Evolutionary conservation across 2,329 filamentous ascomycete species (phyloP).

Genomic region (Claviceps sp.): DNA sequence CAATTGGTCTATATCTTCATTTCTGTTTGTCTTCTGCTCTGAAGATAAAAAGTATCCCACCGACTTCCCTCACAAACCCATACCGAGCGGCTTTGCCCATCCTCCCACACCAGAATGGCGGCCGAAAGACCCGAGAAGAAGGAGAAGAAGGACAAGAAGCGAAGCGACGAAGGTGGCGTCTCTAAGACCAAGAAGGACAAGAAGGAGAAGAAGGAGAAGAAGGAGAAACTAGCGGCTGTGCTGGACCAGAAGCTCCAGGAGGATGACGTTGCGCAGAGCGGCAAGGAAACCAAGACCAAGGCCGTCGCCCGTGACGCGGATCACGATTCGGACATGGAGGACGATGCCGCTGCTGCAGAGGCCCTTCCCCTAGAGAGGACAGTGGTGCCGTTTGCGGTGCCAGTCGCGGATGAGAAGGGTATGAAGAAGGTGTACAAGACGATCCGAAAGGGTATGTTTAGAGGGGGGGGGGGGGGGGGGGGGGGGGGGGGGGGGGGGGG

Average conservation of each 20-base stretch:
- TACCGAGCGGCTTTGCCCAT: background rate
- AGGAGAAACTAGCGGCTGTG: constrained; percentile 54
- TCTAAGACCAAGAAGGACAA: constrained; percentile 45
- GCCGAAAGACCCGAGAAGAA: constrained; percentile 36
- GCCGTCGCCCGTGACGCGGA: constrained; percentile 21
- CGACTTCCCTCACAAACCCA: background rate
- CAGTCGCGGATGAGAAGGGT: constrained; percentile 66
- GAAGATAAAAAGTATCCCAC: background rate
- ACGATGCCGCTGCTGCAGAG: constrained; percentile 28
- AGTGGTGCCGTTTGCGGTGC: constrained; percentile 72
- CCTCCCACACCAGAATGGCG: constrained; percentile 24
- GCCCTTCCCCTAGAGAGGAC: constrained; percentile 34
- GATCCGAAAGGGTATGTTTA: constrained; percentile 38
- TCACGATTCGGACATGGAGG: constrained; percentile 32
- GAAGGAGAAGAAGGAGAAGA: constrained; percentile 58
- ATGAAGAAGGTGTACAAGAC: constrained; percentile 49
- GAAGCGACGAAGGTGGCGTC: constrained; percentile 39
- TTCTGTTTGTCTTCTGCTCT: too few species aligned
- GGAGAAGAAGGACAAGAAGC: constrained; percentile 48
- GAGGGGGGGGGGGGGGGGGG: too few species aligned
- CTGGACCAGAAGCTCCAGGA: constrained; percentile 53
- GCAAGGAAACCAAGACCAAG: constrained; percentile 21
- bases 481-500: too few species aligned
- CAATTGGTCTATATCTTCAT: background rate
- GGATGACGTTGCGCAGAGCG: constrained; percentile 30